A percentile compares a stretch with the other conserved stretches of the same genome.
Conservation (phyloP, 805 yeast genomes). For the Ogataea angusta region DNA sequence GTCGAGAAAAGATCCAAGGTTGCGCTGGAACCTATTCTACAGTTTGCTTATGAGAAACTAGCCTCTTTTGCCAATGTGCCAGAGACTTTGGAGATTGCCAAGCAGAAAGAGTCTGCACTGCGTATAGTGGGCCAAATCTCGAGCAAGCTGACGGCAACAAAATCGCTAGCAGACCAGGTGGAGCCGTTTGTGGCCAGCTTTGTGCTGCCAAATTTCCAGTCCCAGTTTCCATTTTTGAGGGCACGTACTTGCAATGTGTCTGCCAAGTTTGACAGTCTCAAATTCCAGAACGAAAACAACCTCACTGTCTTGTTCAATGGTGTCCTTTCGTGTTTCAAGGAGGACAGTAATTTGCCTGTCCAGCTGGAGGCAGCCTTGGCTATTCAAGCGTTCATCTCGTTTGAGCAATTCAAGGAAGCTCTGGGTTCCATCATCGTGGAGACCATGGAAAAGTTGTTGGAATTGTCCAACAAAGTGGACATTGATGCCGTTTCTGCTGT, state of each 20-base stretch:
- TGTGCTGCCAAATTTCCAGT: constrained; percentile 69
- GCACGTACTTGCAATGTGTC: constrained; percentile 71
- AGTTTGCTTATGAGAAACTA: constrained; percentile 55
- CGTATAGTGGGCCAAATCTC: constrained; percentile 75
- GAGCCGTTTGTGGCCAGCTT: constrained; percentile 61
- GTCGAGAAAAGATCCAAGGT: constrained; percentile 62
- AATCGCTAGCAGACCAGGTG: constrained; percentile 63
- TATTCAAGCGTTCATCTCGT: constrained; percentile 69
- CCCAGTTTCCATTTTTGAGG: constrained; percentile 62
- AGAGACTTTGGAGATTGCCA: constrained; percentile 50
- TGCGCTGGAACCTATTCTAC: constrained; percentile 57
- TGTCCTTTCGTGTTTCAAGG: constrained; percentile 44
- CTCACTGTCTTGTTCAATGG: constrained; percentile 44
- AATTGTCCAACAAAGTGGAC: constrained; percentile 76
- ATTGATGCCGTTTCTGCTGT: constrained; percentile 84
- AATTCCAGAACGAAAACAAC: constrained; percentile 41
- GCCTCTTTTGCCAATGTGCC: constrained; percentile 34
- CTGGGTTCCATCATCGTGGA: constrained; percentile 68
- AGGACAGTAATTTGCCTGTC: constrained; percentile 61
- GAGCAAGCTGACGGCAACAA: constrained; percentile 49
- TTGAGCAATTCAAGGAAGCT: constrained; percentile 64
- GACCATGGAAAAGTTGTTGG: constrained; percentile 75
- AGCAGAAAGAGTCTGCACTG: constrained; percentile 73
- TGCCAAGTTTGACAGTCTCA: constrained; percentile 60
- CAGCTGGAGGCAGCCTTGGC: constrained; percentile 83